Conservation (phyloP, 129 eudicot species). For the Silybum marianum region DNA sequence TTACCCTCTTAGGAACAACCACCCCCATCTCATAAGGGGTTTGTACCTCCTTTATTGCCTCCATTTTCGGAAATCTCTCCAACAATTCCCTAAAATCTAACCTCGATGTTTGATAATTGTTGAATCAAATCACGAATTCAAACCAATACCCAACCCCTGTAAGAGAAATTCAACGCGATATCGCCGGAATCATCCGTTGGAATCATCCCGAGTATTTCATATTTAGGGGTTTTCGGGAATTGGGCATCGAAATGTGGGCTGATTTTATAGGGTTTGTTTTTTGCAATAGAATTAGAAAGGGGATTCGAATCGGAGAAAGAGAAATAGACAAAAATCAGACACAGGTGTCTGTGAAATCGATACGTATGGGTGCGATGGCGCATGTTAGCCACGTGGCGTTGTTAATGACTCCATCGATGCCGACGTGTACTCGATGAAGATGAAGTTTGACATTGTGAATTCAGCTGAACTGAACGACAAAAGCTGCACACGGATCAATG, state of each 20-base stretch:
- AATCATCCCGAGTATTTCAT: slow-evolving; percentile 1
- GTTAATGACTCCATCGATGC: slow-evolving; percentile 18
- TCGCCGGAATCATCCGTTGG: not conserved
- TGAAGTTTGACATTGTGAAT: not conserved
- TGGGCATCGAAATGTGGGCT: slow-evolving; percentile 10
- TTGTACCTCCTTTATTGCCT: slow-evolving; percentile 39
- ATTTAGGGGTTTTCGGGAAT: slow-evolving; percentile 14
- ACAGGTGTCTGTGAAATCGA: slow-evolving; percentile 46
- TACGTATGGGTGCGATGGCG: slow-evolving; percentile 38
- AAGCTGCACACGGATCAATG: slow-evolving; percentile 1
- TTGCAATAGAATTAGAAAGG: slow-evolving; percentile 10
- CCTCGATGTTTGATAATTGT: not conserved
- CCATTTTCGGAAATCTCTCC: slow-evolving; percentile 47
- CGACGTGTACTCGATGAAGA: slow-evolving; percentile 26
- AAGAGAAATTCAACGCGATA: not conserved
- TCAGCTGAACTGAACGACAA: slow-evolving; percentile 28
- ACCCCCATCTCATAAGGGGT: slow-evolving; percentile 69
- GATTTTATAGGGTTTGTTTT: slow-evolving; percentile 1
- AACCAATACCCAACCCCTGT: not conserved
- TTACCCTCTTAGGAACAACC: slow-evolving; percentile 60
- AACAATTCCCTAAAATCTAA: slow-evolving; percentile 8
- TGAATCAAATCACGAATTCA: not conserved
- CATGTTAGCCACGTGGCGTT: slow-evolving; percentile 52
- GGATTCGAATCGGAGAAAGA: slow-evolving; percentile 4
- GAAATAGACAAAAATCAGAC: slow-evolving; percentile 31